Evolutionary conservation across 2,329 filamentous ascomycete species (phyloP).

Genomic region (Tolypocladium sp.): DNA sequence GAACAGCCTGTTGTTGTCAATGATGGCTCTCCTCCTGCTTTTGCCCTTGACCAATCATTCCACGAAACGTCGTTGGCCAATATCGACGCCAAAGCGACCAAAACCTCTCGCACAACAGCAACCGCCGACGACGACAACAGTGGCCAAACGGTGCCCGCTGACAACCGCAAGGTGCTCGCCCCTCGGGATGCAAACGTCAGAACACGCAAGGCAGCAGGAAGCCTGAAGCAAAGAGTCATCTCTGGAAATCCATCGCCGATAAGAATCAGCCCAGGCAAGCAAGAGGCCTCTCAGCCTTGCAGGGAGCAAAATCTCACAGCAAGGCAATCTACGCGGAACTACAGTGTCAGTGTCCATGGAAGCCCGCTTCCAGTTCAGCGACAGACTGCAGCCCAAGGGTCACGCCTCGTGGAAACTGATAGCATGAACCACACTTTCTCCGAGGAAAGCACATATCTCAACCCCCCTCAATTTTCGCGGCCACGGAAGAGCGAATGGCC

Average conservation of each 20-base stretch:
- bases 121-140: too few relatives aligned
- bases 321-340: neutral
- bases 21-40: neutral
- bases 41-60: neutral
- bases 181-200: neutral
- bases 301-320: neutral
- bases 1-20: neutral
- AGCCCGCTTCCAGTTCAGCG: conserved; percentile 1
- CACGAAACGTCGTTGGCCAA: neutral
- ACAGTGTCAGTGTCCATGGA: conserved; percentile 2
- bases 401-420: neutral
- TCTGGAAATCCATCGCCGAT: neutral
- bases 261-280: neutral
- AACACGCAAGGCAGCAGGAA: neutral
- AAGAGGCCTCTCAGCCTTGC: neutral
- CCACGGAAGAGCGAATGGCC: neutral
- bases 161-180: neutral
- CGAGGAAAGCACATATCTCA: neutral
- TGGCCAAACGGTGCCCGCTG: too few relatives aligned
- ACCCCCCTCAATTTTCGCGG: neutral
- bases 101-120: too few relatives aligned
- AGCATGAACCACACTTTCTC: neutral
- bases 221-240: neutral
- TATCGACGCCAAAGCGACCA: neutral
- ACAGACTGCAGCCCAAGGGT: neutral